Evolutionary conservation across 169 alveolate genomes (phyloP), one percentile per base, ranked within the genome.

Genomic region (Plasmodium chabaudi): DNA sequence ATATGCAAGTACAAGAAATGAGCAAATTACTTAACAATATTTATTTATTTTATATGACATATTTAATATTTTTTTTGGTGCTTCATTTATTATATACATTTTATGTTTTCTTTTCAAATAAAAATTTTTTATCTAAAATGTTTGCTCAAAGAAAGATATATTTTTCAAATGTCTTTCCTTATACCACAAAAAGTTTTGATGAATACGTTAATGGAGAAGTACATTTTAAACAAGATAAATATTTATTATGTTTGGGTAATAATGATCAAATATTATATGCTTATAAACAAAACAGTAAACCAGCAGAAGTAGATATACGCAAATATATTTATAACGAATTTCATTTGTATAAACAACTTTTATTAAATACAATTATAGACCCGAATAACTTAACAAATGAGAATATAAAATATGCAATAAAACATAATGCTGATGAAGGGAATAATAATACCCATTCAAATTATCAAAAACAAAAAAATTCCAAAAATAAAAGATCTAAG

Each of bases 91-190:
- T 86, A 49, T 82, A 82, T 61, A 65, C 68, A 17, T 82, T 55
- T 51, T 82, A 67, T 47, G 59, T 63, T 12, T 69, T 86, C 12
- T 86, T 86, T 69, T 47, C 88, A 4, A 19, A 77, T 44, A 51
- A 55, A 68, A 61, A 64, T 25, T 2, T 51, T 5, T 27, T 77
- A 13, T 49, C 77, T 21, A 77, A 64, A 69, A 49, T 47, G 10
- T 77, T 77, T 70, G 46, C 91, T 17, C 86, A 86, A 39, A 68
- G 91, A 51, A 69, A 47, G 10, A 87, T 53, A n/a, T 70, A 70
- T 23, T 86, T 46, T 73, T 86, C 86, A 25, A 86, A 65, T 47
- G 21, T 86, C 13, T 61, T 53, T 59, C 91, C 91, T 0, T 73
- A 86, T 15, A 5, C 44, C 13, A 25, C 25, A 12, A 70, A 73